Percentiles rank a stretch among this genome's conserved stretches.
Conservation (phyloP, 148 eudicot species). For the Silene conica region DNA sequence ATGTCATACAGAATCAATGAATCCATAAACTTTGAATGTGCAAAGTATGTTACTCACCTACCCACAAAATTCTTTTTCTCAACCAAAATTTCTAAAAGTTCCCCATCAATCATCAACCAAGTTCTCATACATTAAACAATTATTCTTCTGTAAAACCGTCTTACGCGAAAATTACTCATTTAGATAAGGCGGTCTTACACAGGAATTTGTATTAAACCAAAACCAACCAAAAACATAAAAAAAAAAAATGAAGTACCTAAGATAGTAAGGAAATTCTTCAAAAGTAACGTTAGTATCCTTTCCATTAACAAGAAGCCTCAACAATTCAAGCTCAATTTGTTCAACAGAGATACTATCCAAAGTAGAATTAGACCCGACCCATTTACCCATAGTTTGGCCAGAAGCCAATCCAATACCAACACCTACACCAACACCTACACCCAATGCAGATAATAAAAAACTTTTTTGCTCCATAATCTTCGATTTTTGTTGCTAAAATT, state of each 20-base stretch:
- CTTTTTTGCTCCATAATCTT: slow-evolving; percentile 70
- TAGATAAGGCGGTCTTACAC: no score
- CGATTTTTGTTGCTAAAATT: neutral
- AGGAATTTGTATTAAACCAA: no score
- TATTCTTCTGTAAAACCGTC: no score
- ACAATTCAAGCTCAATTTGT: slow-evolving; percentile 59
- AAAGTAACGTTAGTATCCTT: slow-evolving; percentile 49
- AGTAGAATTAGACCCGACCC: slow-evolving; percentile 44
- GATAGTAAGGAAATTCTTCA: slow-evolving; percentile 75
- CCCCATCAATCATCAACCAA: neutral
- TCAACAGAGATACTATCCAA: slow-evolving; percentile 51
- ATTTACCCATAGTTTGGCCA: slow-evolving; percentile 57
- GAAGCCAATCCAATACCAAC: slow-evolving; percentile 82
- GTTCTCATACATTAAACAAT: neutral
- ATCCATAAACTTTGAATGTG: neutral
- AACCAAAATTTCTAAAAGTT: neutral
- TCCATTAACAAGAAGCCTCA: slow-evolving; percentile 50
- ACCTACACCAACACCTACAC: slow-evolving; percentile 84
- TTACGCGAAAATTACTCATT: no score
- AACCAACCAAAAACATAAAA: no score
- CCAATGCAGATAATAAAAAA: slow-evolving; percentile 66
- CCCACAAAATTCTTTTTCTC: neutral
- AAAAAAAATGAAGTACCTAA: slow-evolving; percentile 39
- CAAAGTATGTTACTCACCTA: slow-evolving; percentile 10
- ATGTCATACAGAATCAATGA: slow-evolving; percentile 1